phyloP scores from a whole-genome alignment of 2,329 filamentous ascomycete species.

The Fusarium nematophilum region DNA sequence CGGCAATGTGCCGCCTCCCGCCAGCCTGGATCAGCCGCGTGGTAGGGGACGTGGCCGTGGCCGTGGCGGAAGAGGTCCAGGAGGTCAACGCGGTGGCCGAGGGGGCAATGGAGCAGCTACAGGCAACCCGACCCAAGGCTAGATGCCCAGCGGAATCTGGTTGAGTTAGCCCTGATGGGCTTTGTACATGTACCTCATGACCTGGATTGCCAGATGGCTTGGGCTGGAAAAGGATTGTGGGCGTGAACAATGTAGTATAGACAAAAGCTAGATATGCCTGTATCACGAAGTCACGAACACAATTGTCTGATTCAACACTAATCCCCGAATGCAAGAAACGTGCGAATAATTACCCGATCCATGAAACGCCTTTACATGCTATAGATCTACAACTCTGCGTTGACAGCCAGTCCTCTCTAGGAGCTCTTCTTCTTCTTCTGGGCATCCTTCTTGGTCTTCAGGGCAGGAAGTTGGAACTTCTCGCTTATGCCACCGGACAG shows the following conservation, averaged over 20 bases:
- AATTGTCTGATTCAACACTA: conserved; percentile 2
- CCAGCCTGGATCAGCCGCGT: conserved; percentile 61
- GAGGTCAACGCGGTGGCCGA: conserved; percentile 50
- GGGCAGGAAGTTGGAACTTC: conserved; percentile 71
- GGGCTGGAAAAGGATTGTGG: conserved; percentile 12
- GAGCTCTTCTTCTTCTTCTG: conserved; percentile 34
- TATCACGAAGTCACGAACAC: conserved; percentile 41
- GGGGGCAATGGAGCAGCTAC: conserved; percentile 43
- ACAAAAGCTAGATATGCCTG: conserved; percentile 29
- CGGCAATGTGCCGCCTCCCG: conserved; percentile 70
- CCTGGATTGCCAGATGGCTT: conserved; percentile 12
- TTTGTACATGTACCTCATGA: conserved; percentile 9
- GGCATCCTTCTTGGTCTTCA: conserved; percentile 68
- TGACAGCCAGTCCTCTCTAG: conserved; percentile 15
- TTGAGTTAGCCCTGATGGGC: conserved; percentile 2
- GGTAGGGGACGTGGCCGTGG: conserved; percentile 55
- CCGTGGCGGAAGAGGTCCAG: conserved; percentile 54
- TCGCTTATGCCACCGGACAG: conserved; percentile 73
- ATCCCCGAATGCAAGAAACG: not conserved
- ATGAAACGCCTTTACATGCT: conserved; percentile 34
- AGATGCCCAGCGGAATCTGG: conserved; percentile 19
- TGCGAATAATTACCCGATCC: conserved; percentile 14
- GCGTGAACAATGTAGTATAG: conserved; percentile 38
- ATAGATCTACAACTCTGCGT: conserved; percentile 8
- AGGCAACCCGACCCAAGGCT: conserved; percentile 35